These are phyloP conservation scores for Penicillium sumatraense DNA, from an alignment of 2,329 filamentous ascomycete genomes.

Conservation along the genomic window DNA sequence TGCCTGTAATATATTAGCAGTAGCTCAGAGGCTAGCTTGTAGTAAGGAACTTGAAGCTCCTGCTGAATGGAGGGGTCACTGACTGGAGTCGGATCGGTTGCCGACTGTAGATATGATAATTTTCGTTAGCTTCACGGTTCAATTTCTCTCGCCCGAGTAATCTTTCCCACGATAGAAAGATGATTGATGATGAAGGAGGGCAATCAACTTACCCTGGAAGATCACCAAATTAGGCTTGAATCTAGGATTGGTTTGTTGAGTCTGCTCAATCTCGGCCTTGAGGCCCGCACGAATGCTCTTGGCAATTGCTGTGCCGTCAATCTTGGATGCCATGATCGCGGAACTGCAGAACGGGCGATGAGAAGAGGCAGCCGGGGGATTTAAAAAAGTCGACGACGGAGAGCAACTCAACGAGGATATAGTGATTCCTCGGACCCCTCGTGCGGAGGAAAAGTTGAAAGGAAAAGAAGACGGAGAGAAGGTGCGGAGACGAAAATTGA, in stretches of 20 bases:
- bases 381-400: slow-evolving; percentile 24
- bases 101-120: slow-evolving; percentile 68
- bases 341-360: slow-evolving; percentile 56
- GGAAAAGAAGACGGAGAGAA: slow-evolving; percentile 16
- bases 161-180: too few relatives aligned
- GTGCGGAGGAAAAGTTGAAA: slow-evolving; percentile 15
- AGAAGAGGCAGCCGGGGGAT: slow-evolving; percentile 20
- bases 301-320: slow-evolving; percentile 95
- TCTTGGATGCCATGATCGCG: slow-evolving; percentile 84
- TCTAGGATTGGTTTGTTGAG: slow-evolving; percentile 80
- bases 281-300: slow-evolving; percentile 86
- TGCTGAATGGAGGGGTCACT: slow-evolving; percentile 38
- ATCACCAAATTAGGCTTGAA: slow-evolving; percentile 92
- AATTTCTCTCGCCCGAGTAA: neutral
- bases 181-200: neutral
- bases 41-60: slow-evolving; percentile 3
- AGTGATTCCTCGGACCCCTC: slow-evolving; percentile 20
- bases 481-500: slow-evolving; percentile 26
- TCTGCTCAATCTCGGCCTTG: slow-evolving; percentile 76
- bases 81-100: slow-evolving; percentile 89
- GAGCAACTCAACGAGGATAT: slow-evolving; percentile 20
- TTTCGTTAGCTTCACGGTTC: neutral
- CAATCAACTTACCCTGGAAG: slow-evolving; percentile 75
- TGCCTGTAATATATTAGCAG: slow-evolving; percentile 61
- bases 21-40: neutral